Base-by-base conservation (phyloP, 768 basidiomycete genomes). In the Kwoniella sp. region DNA sequence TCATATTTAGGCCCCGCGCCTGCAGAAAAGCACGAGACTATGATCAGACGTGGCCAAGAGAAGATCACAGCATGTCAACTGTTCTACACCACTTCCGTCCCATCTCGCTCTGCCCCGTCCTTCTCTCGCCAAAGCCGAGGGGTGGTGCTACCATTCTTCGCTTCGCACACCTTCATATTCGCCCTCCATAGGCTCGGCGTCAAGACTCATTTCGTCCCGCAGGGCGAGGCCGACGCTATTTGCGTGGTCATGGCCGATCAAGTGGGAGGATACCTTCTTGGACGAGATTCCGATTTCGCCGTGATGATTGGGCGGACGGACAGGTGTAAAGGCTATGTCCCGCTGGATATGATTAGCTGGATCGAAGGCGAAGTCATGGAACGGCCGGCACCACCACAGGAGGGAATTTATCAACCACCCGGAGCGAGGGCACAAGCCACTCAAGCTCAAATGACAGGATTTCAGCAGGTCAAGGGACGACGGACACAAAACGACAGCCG, bases 301-400 rank as follows among this genome's bases (percentile, higher is more conserved):
- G 66, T 74, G 25, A 57, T 71, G 8, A 48, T 62, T 5, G 61
- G 37, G 20, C 38, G 37, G 29, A 49, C 25, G n/a, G 52, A 53
- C 20, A 23, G 49, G 15, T 54, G 59, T 2, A 52, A 50, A 38
- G 74, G 74, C 7, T 75, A 71, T 50, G 59, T 67, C 26, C 74
- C 73, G 25, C 47, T 75, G 22, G 70, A 74, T 44, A 65, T 65
- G 63, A 49, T 75, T 32, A 51, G 49, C 45, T 75, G 74, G 74
- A 60, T 70, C 32, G 73, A 70, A 44, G 60, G 57, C 20, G 23
- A 41, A 36, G 33, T 29, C 43, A 15, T 36, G 29, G 53, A 20
- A 12, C 31, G 26, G 17, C 44, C 33, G 34, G 36, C 33, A 1
- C 14, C 44, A 23, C 17, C 36, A 8, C 31, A 36, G 25, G 32